A percentile compares a stretch with the other conserved stretches of the same genome.
Conservation (phyloP, 2,329 filamentous ascomycete species). For the Cladosporium velox region DNA sequence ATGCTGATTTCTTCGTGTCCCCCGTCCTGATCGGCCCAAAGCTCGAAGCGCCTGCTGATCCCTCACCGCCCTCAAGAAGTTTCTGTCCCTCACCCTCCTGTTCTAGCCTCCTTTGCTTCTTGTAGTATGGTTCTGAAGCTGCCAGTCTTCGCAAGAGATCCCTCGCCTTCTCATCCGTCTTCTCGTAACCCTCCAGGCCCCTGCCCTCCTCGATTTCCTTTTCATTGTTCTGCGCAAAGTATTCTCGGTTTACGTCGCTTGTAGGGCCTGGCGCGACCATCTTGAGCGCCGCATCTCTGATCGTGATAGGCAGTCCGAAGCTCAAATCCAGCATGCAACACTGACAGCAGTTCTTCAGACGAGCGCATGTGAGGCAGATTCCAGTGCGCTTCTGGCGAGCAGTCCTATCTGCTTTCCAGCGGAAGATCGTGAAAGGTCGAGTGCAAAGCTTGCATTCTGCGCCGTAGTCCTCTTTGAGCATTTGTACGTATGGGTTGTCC, state of each 20-base stretch:
- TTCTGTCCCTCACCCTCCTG: slow-evolving; percentile 52
- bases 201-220: slow-evolving; percentile 90
- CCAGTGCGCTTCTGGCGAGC: slow-evolving; percentile 90
- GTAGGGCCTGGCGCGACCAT: slow-evolving; percentile 94
- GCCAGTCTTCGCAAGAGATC: slow-evolving; percentile 83
- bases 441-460: slow-evolving; percentile 74
- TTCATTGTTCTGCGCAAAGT: slow-evolving; percentile 97
- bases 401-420: slow-evolving; percentile 90
- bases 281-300: slow-evolving; percentile 93
- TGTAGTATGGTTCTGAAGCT: slow-evolving; percentile 91
- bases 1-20: slow-evolving; percentile 46
- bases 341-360: slow-evolving; percentile 98
- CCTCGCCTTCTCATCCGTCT: slow-evolving; percentile 94
- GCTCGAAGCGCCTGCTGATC: slow-evolving; percentile 33
- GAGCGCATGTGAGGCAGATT: slow-evolving; percentile 94
- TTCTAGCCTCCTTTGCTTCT: slow-evolving; percentile 78
- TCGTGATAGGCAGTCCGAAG: slow-evolving; percentile 91
- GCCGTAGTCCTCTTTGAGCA: slow-evolving; percentile 96
- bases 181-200: slow-evolving; percentile 87
- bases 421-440: slow-evolving; percentile 91
- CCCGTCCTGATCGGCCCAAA: slow-evolving; percentile 79
- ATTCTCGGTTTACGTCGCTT: slow-evolving; percentile 92
- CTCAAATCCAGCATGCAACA: slow-evolving; percentile 98
- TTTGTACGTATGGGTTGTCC: slow-evolving; percentile 96
- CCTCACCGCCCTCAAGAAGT: slow-evolving; percentile 43